Evolutionary conservation across 257 asterid species (phyloP), one percentile per base, ranked within the genome.

Genomic region (Verbena officinalis): DNA sequence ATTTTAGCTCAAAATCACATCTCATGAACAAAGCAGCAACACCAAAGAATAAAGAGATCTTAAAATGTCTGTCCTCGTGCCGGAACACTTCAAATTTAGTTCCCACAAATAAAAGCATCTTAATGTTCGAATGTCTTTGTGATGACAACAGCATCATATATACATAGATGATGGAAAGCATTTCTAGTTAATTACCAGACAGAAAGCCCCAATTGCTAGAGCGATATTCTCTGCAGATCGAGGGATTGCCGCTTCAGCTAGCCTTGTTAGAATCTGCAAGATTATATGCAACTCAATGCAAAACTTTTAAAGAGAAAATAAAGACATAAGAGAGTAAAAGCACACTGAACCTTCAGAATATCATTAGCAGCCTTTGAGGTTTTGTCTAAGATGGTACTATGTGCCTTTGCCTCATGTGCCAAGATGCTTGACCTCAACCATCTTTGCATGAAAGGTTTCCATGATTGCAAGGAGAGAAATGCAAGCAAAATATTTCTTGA

Each of bases 361-460:
- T 79, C 86, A 69, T 68, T 84, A 68, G 95, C 95, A 69, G 92
- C 92, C 78, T 84, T 86, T 39, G 78, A 79, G 64, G 80, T 76
- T 77, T 77, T 86, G 77, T 86, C 99, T 59, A 72, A 73, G 74
- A 72, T 60, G 12, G 79, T 70, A 51, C 73, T 49, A 77, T 76
- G 83, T 16, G 78, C 74, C 84, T 83, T 84, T 40, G 82, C 79
- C 71, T 88, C 95, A 44, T 78, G 82, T 64, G 78, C 78, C 69
- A 66, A 56, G 84, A 77, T 51, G 82, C 83, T 77, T 65, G 92
- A 85, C 86, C 86, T 84, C 80, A 90, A 68, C 99, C 99, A 94
- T 81, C 95, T 82, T 73, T 54, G 80, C 96, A 93, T 86, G 83
- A 93, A 93, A 64, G 95, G 83, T 80, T 90, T 90, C 97, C 97